Conservation (phyloP, 108 stramenopile genomes). For the Chaetoceros tenuissimus region DNA sequence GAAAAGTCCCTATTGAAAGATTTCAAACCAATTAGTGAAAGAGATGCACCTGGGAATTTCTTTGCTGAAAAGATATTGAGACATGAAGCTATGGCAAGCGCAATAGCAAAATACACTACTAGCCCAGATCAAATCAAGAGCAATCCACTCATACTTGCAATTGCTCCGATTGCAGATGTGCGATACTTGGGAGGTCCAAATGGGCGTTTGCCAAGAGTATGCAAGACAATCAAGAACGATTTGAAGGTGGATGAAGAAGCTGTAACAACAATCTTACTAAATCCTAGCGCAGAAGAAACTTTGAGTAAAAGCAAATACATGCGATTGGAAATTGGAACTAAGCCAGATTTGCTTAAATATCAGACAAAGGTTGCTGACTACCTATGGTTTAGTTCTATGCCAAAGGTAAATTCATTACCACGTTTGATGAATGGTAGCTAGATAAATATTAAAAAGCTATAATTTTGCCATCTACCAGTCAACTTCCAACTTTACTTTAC, state of each 20-base stretch:
- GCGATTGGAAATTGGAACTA: conserved; percentile 75
- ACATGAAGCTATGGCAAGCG: conserved; percentile 72
- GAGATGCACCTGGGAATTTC: conserved; percentile 41
- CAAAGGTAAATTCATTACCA: conserved; percentile 79
- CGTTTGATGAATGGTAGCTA: conserved; percentile 63
- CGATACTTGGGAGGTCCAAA: conserved; percentile 66
- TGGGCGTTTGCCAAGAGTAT: conserved; percentile 68
- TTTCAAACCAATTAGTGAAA: conserved; percentile 26
- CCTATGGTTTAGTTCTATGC: conserved; percentile 68
- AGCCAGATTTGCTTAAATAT: conserved; percentile 55
- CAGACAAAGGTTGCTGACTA: conserved; percentile 81
- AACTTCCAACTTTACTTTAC: too few relatives aligned
- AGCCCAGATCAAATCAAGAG: conserved; percentile 27
- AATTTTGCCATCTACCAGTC: too few relatives aligned
- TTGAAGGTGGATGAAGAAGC: conserved; percentile 44
- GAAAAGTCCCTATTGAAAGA: conserved; percentile 76
- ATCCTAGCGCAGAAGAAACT: conserved; percentile 71
- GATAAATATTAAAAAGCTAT: too few relatives aligned
- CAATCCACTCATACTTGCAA: conserved; percentile 40
- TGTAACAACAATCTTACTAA: conserved; percentile 75
- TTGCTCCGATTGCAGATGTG: conserved; percentile 57
- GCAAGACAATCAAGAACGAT: conserved; percentile 5
- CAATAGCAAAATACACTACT: conserved; percentile 43
- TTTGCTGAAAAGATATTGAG: conserved; percentile 72
- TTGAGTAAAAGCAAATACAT: conserved; percentile 51